Evolutionary conservation across 2,329 filamentous ascomycete species (phyloP).

Genomic region (Fusarium redolens): DNA sequence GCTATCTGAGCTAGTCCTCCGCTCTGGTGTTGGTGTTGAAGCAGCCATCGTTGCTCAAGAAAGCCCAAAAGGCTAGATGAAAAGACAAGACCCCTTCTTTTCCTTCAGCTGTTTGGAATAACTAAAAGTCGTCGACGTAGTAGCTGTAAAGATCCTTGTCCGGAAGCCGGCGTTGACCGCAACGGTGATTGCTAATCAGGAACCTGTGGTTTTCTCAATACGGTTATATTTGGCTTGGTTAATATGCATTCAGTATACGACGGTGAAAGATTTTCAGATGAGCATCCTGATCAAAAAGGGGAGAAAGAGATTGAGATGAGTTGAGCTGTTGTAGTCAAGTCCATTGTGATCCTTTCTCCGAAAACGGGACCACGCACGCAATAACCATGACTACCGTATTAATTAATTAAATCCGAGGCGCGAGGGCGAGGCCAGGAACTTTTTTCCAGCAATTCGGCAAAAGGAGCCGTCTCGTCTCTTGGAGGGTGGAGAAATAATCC

Average conservation of each 20-base stretch:
- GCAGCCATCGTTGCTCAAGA: conserved; percentile 25
- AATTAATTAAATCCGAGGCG: conserved; percentile 13
- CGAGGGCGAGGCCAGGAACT: conserved; percentile 16
- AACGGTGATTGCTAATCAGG: conserved; percentile 33
- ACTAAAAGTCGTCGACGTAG: conserved; percentile 23
- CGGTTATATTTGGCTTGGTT: neutral
- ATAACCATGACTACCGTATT: conserved; percentile 25
- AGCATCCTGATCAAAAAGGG: neutral
- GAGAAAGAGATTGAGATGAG: conserved; percentile 1
- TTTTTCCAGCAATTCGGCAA: conserved; percentile 23
- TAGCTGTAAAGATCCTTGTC: conserved; percentile 15
- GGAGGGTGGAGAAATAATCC: conserved; percentile 36
- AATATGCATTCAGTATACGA: neutral
- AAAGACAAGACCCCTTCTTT: neutral
- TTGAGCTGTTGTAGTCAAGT: neutral
- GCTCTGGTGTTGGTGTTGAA: conserved; percentile 24
- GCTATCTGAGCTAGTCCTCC: conserved; percentile 45
- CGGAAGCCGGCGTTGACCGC: conserved; percentile 36
- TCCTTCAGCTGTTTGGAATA: neutral
- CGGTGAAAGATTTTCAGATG: neutral
- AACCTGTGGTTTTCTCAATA: neutral
- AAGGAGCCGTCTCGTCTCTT: conserved; percentile 20
- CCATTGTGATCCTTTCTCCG: conserved; percentile 11
- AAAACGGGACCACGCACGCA: conserved; percentile 15
- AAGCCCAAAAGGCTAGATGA: neutral